phyloP scores from a whole-genome alignment of 352 stramenopile genomes.

The Halophytophthora batemanensis region DNA sequence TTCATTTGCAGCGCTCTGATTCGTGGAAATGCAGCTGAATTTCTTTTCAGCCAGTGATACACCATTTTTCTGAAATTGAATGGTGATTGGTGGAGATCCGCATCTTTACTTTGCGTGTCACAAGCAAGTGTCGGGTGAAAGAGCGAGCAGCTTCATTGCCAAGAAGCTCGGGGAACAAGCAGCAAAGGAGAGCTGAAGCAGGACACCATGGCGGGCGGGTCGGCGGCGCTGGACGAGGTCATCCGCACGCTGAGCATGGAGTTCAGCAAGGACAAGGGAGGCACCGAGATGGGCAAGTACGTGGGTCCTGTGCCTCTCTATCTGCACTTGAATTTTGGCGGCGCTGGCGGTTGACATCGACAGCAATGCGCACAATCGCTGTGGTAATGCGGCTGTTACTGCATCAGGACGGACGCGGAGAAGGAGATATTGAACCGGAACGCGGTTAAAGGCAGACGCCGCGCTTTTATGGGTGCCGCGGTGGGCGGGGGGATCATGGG shows the following conservation, averaged over 20 bases:
- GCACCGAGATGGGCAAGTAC: slow-evolving; percentile 54
- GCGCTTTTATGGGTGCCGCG: slow-evolving; percentile 38
- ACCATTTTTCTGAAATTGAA: neutral
- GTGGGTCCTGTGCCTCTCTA: slow-evolving; percentile 6
- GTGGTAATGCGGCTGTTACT: slow-evolving; percentile 1
- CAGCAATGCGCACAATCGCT: neutral
- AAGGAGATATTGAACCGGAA: slow-evolving; percentile 60
- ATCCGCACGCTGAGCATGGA: slow-evolving; percentile 42
- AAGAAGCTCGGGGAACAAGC: too few species aligned
- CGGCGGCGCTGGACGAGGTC: slow-evolving; percentile 41
- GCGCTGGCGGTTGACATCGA: neutral
- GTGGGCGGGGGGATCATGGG: slow-evolving; percentile 29
- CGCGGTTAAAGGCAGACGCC: slow-evolving; percentile 40
- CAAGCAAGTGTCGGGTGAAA: neutral
- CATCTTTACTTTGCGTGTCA: neutral
- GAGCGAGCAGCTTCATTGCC: neutral
- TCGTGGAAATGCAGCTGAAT: neutral
- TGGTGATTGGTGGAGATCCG: neutral
- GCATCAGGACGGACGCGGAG: slow-evolving; percentile 54
- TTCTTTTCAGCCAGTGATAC: too few species aligned
- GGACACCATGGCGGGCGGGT: slow-evolving; percentile 1
- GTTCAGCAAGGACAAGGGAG: slow-evolving; percentile 40
- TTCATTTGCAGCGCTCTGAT: too few species aligned
- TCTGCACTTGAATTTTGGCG: neutral
- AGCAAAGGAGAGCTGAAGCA: neutral